Conservation (phyloP, 176 grass and related monocot species). For the Eremochloa ophiuroides region DNA sequence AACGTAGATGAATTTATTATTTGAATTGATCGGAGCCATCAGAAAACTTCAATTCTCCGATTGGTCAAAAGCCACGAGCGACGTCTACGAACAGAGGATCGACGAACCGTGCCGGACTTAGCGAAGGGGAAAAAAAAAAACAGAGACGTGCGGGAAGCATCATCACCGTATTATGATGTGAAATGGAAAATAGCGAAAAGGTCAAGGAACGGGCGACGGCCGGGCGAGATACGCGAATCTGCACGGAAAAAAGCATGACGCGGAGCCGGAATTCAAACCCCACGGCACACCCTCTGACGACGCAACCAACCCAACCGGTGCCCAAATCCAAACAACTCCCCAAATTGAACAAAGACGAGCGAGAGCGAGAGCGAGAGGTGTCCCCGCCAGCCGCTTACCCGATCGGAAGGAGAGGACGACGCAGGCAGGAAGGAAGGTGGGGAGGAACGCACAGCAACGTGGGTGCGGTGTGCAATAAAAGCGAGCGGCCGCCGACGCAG, state of each 20-base stretch:
- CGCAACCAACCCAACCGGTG: neutral
- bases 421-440: neutral
- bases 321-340: constrained; percentile 8
- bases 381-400: constrained; percentile 20
- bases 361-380: neutral
- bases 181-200: neutral
- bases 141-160: constrained; percentile 18
- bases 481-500: neutral
- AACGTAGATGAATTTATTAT: neutral
- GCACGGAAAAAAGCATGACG: constrained; percentile 17
- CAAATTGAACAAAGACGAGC: neutral
- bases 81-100: neutral
- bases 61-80: constrained; percentile 17
- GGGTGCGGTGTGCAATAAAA: neutral
- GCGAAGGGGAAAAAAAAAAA: neutral
- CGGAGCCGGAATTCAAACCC: neutral
- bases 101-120: constrained; percentile 23
- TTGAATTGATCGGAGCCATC: neutral
- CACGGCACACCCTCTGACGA: neutral
- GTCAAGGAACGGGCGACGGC: neutral
- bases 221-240: constrained; percentile 1
- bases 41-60: neutral
- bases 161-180: neutral
- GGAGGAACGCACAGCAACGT: neutral
- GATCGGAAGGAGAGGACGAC: constrained; percentile 13